These are phyloP conservation scores for Fusarium nurragi DNA, from an alignment of 2,329 filamentous ascomycete genomes.

Conservation along the genomic window DNA sequence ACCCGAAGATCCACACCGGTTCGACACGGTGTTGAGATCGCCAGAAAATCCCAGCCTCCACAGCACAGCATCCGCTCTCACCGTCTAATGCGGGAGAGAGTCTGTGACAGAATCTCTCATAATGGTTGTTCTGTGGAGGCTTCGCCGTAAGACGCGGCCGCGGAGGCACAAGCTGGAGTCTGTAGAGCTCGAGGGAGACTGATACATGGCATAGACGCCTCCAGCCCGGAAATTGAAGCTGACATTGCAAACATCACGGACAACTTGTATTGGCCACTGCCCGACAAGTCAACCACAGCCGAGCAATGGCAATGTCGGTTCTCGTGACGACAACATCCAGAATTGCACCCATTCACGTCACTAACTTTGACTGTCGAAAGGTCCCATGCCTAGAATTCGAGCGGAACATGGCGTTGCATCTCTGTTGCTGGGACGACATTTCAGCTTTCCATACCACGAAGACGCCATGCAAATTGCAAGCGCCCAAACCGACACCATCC, in stretches of 20 bases:
- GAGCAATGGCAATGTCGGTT: background rate
- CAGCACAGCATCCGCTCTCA: conserved; percentile 17
- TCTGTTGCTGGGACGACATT: conserved; percentile 2
- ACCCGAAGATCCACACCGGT: conserved; percentile 29
- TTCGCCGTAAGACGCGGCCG: background rate
- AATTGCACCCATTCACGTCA: background rate
- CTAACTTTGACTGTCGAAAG: background rate
- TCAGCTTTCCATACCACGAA: background rate
- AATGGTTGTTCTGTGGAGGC: background rate
- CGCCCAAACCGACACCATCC: background rate
- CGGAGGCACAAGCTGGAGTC: background rate
- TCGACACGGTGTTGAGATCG: conserved; percentile 23
- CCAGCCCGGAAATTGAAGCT: background rate
- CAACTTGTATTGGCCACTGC: background rate
- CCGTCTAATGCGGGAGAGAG: conserved; percentile 25
- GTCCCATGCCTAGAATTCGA: background rate
- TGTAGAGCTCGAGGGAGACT: background rate
- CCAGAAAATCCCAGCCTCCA: conserved; percentile 18
- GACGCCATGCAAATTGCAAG: background rate
- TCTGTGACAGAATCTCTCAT: conserved; percentile 8
- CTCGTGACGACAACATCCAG: conserved; percentile 1
- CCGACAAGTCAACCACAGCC: background rate
- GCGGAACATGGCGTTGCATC: background rate
- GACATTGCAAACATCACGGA: background rate
- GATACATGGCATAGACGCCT: background rate